Conservation (phyloP, 805 yeast genomes). For the Jamesozyma gamospora region DNA sequence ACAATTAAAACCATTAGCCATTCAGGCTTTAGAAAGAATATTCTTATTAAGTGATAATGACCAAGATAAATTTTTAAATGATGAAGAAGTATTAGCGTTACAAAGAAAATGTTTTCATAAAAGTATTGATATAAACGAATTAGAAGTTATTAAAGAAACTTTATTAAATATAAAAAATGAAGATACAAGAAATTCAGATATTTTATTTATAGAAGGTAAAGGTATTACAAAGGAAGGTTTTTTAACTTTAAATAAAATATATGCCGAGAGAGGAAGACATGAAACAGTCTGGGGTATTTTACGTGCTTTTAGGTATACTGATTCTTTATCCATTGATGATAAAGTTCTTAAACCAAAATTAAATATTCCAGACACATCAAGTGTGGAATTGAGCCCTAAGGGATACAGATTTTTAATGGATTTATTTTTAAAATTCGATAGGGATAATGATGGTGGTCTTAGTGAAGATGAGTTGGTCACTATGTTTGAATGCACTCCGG, state of each 20-base stretch:
- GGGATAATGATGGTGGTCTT: slow-evolving; percentile 94
- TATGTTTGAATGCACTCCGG: slow-evolving; percentile 85
- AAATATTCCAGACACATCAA: slow-evolving; percentile 62
- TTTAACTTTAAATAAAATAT: slow-evolving; percentile 62
- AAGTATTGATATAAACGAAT: slow-evolving; percentile 40
- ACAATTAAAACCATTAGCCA: slow-evolving; percentile 64
- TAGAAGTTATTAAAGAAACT: slow-evolving; percentile 35
- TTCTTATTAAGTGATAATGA: slow-evolving; percentile 82
- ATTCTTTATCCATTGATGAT: slow-evolving; percentile 77
- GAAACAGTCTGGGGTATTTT: slow-evolving; percentile 96
- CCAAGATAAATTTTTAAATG: slow-evolving; percentile 76
- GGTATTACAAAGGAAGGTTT: slow-evolving; percentile 74
- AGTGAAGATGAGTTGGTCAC: slow-evolving; percentile 58
- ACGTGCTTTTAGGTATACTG: slow-evolving; percentile 82
- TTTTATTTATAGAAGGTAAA: slow-evolving; percentile 28
- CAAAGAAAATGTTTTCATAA: slow-evolving; percentile 71
- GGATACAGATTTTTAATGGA: slow-evolving; percentile 92
- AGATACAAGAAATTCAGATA: slow-evolving; percentile 16
- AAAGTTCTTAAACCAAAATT: slow-evolving; percentile 68
- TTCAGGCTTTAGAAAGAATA: slow-evolving; percentile 66
- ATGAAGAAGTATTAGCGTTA: slow-evolving; percentile 55
- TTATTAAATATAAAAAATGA: slow-evolving; percentile 8
- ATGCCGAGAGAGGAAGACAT: slow-evolving; percentile 86
- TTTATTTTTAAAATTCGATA: slow-evolving; percentile 75
- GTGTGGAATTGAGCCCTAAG: slow-evolving; percentile 84